Conservation (phyloP, 2,329 filamentous ascomycete genomes). For the Exserohilum rostratum region DNA sequence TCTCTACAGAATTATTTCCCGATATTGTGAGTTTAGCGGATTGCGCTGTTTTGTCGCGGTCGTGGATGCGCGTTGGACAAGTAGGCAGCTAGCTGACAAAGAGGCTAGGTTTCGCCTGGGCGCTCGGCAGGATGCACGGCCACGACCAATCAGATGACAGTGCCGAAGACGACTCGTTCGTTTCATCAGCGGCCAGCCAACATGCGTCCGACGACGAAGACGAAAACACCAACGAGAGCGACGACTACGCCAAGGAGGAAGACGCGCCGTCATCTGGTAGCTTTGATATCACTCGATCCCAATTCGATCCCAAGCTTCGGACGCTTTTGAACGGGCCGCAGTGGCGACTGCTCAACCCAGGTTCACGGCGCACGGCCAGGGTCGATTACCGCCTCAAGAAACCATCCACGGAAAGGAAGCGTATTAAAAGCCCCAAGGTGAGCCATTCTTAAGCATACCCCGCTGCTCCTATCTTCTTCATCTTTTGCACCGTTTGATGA, state of each 20-base stretch:
- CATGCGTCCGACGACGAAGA: slow-evolving; percentile 8
- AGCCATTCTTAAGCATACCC: not conserved
- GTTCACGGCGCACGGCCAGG: slow-evolving; percentile 3
- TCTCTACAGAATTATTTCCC: not conserved
- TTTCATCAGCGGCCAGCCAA: slow-evolving; percentile 12
- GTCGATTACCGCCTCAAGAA: slow-evolving; percentile 15
- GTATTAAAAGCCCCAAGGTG: not conserved
- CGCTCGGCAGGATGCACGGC: slow-evolving; percentile 34
- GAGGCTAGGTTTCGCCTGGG: slow-evolving; percentile 28
- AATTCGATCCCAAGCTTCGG: not conserved
- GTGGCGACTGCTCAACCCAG: slow-evolving; percentile 8
- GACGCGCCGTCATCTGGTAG: not conserved
- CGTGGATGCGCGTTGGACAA: slow-evolving; percentile 2
- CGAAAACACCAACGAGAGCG: slow-evolving; percentile 11
- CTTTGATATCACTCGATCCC: not conserved
- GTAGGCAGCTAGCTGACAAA: slow-evolving; percentile 22
- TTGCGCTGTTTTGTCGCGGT: slow-evolving; percentile 2
- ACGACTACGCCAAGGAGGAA: slow-evolving; percentile 5
- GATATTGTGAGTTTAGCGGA: not conserved
- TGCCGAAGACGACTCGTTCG: slow-evolving; percentile 17
- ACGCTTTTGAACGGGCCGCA: slow-evolving; percentile 5
- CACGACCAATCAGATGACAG: slow-evolving; percentile 30
- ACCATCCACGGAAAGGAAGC: not conserved
- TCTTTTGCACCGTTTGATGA: not conserved
- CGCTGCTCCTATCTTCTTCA: not conserved